Base-by-base conservation (phyloP, 768 basidiomycete species). In the Cystobasidium onofrii region DNA sequence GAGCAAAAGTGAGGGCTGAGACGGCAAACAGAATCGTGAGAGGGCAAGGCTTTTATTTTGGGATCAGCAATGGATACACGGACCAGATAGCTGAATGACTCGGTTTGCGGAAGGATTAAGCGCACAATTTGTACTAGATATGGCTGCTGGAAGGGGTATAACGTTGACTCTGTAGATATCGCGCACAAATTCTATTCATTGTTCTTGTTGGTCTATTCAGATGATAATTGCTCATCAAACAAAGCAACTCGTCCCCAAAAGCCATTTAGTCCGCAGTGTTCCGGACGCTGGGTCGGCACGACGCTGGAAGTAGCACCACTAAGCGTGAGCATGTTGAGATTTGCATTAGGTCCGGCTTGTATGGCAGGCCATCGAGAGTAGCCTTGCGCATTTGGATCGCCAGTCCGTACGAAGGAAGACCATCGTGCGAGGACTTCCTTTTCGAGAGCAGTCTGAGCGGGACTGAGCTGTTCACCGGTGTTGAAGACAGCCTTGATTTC, bases 401-500 rank as follows among this genome's bases (percentile, higher is more conserved):
- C 87, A 1, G 81, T 86, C 69, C 81, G 75, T 44, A 89, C 81
- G 84, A 90, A 91, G 1, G 86, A 84, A 75, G 83, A 85, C 82
- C 90, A 90, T 15, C 88, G 86, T 23, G 83, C 82, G 79, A 89
- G 88, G 78, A 90, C 85, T 79, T 91, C 86, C n/a, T 80, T 81
- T 50, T 84, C 85, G 57, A 91, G 84, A 10, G 86, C 20, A 0
- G 54, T 7, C 46, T 75, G 74, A 0, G 57, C 69, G 0, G 43
- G 34, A 27, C 82, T 86, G 15, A 89, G 87, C 78, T 81, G 85
- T 13, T 84, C 78, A 83, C 79, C 31, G 43, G 55, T 81, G 75
- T 41, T 43, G 73, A 76, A 76, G 29, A 91, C 85, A 79, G 89
- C 87, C 82, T 88, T 82, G 74, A 91, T 91, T 78, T 92, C 90